phyloP scores from a whole-genome alignment of 73 alveolate species.

The Blepharisma japonicum region DNA sequence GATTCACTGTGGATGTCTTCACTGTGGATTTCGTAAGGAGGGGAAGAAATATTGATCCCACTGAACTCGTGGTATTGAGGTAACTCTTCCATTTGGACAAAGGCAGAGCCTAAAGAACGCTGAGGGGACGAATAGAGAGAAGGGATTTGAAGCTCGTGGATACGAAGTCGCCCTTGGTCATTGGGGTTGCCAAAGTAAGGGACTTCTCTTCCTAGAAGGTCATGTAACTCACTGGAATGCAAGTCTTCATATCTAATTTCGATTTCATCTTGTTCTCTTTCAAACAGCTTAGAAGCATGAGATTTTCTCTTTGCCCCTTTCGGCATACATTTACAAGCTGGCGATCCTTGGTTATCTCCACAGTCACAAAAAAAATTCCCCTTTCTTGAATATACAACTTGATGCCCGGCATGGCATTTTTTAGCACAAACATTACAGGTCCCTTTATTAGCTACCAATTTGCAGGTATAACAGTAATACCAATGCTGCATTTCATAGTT shows the following conservation, averaged over 20 bases:
- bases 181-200: neutral
- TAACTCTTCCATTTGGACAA: no score
- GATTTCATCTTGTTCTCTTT: neutral
- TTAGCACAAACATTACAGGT: constrained; percentile 49
- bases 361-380: constrained; percentile 63
- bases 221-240: neutral
- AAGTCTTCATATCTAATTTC: neutral
- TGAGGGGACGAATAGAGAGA: no score
- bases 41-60: neutral
- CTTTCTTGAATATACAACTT: constrained; percentile 47
- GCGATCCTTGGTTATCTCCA: constrained; percentile 42
- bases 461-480: constrained; percentile 60
- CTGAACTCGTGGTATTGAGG: neutral
- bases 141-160: no score
- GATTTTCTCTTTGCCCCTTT: constrained; percentile 24
- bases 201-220: neutral
- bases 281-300: neutral
- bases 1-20: neutral
- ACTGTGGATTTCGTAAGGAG: neutral
- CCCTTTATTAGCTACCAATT: constrained; percentile 48
- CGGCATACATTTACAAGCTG: constrained; percentile 43
- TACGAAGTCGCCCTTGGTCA: no score
- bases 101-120: no score
- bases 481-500: constrained; percentile 44
- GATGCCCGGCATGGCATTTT: constrained; percentile 55